phyloP scores from a whole-genome alignment of 805 yeast genomes.

The Saccharomyces paradoxus region DNA sequence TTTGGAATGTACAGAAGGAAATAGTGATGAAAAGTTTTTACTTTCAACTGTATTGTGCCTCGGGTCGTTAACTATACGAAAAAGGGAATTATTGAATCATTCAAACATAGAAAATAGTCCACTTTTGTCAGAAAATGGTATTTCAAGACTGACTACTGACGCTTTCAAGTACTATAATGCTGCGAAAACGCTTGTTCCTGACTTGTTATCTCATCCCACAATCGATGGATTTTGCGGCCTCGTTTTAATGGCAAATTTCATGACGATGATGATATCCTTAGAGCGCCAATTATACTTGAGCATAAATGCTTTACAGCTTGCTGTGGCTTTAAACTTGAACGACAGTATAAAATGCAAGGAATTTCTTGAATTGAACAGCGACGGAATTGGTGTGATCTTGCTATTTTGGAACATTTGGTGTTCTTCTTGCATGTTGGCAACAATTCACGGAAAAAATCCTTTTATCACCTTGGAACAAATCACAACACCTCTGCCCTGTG shows the following conservation, averaged over 20 bases:
- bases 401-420: slow-evolving; percentile 6
- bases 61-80: slow-evolving; percentile 4
- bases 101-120: neutral
- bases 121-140: neutral
- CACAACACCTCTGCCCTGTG: slow-evolving; percentile 1
- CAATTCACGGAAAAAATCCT: slow-evolving; percentile 2
- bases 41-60: slow-evolving; percentile 3
- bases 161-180: neutral
- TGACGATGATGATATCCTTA: slow-evolving; percentile 4
- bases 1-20: neutral
- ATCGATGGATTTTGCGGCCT: slow-evolving; percentile 4
- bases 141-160: neutral
- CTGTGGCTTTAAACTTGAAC: slow-evolving; percentile 1
- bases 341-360: neutral
- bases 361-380: neutral
- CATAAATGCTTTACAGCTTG: slow-evolving; percentile 2
- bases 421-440: slow-evolving; percentile 5
- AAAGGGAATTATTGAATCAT: slow-evolving; percentile 1
- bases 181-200: neutral
- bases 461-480: slow-evolving; percentile 1
- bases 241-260: slow-evolving; percentile 3
- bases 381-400: neutral
- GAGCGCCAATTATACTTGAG: slow-evolving; percentile 2
- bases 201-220: neutral
- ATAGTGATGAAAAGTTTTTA: slow-evolving; percentile 1